Percentiles rank a stretch among this genome's conserved stretches.
Evolutionary conservation across 768 basidiomycete genomes (phyloP).

Genomic region (Flagelloscypha sp.): DNA sequence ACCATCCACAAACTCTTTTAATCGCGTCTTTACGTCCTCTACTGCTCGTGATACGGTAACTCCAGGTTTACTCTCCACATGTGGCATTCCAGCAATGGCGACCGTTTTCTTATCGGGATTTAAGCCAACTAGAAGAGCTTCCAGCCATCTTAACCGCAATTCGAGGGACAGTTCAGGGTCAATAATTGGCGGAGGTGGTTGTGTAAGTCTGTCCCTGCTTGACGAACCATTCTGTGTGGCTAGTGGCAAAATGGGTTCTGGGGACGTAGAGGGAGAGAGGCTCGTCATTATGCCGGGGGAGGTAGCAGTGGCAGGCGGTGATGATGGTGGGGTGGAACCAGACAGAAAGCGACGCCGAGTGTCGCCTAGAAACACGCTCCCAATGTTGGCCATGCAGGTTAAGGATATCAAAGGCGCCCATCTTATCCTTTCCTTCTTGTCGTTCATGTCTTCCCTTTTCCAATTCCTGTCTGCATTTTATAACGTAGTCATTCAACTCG

Average conservation of each 20-base stretch:
- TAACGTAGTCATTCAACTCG: too few relatives aligned
- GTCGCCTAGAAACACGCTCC: conserved; percentile 80
- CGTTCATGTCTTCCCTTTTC: too few relatives aligned
- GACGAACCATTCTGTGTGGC: conserved; percentile 4
- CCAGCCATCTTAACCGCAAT: conserved; percentile 71
- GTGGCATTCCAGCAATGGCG: conserved; percentile 28
- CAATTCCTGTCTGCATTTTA: too few relatives aligned
- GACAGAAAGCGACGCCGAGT: conserved; percentile 54
- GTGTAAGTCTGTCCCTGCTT: background rate
- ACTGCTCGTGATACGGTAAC: conserved; percentile 53
- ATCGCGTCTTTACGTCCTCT: conserved; percentile 48
- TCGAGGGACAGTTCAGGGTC: conserved; percentile 65
- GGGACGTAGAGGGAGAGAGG: conserved; percentile 15
- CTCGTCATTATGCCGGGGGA: conserved; percentile 25
- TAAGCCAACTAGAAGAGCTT: conserved; percentile 65
- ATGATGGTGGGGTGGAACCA: conserved; percentile 30
- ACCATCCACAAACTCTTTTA: conserved; percentile 50
- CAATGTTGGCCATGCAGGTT: conserved; percentile 49
- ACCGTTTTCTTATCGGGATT: conserved; percentile 37
- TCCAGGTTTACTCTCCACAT: conserved; percentile 34
- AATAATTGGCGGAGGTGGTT: conserved; percentile 27
- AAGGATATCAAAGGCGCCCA: too few relatives aligned
- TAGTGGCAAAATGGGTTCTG: conserved; percentile 9
- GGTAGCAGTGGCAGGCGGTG: conserved; percentile 30
- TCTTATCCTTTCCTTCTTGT: too few relatives aligned